Conservation (phyloP, 306 rosid species). For the Rosa chinensis region DNA sequence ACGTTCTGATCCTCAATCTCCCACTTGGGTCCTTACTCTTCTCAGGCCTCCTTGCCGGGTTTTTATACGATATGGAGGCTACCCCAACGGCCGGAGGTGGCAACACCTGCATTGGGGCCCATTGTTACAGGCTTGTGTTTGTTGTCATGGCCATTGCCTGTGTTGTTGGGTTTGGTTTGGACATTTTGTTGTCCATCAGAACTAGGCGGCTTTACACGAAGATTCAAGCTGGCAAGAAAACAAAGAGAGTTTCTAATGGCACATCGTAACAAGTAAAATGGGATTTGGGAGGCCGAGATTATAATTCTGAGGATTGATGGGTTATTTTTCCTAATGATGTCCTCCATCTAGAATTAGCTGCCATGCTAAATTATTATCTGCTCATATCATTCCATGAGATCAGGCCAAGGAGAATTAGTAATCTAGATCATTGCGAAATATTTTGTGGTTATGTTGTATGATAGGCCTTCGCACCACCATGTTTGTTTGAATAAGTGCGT, state of each 20-base stretch:
- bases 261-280: not conserved
- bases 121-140: constrained; percentile 76
- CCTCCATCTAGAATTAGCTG: constrained; percentile 10
- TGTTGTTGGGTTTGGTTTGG: constrained; percentile 69
- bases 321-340: constrained; percentile 33
- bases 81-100: constrained; percentile 67
- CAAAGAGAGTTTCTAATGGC: constrained; percentile 38
- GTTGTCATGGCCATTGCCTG: constrained; percentile 72
- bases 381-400: not conserved
- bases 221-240: constrained; percentile 54
- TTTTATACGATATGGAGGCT: constrained; percentile 82
- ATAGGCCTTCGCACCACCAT: not conserved
- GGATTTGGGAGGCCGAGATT: not conserved
- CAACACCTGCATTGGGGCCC: constrained; percentile 81
- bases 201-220: constrained; percentile 59
- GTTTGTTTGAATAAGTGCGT: constrained; percentile 8
- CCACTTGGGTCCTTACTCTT: constrained; percentile 93
- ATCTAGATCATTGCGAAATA: not conserved
- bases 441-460: constrained; percentile 1
- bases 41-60: constrained; percentile 85
- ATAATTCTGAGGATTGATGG: constrained; percentile 33
- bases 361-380: not conserved
- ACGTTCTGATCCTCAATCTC: constrained; percentile 82
- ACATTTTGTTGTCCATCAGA: constrained; percentile 58
- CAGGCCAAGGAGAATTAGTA: not conserved